Conservation (phyloP, 129 eudicot genomes). For the Escallonia herrerae region DNA sequence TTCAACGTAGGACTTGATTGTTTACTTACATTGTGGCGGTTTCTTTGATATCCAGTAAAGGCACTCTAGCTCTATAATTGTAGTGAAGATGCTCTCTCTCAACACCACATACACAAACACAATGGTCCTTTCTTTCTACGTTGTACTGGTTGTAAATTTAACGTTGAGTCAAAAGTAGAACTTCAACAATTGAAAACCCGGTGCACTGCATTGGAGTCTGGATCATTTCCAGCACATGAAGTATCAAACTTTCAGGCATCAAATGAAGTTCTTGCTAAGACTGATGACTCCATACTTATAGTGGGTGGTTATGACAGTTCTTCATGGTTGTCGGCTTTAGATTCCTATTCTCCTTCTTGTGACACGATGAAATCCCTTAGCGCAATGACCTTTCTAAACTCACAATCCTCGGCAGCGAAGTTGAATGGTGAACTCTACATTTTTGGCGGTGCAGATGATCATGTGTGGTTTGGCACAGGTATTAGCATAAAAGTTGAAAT, state of each 20-base stretch:
- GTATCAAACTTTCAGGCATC: conserved; percentile 11
- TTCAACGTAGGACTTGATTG: background rate
- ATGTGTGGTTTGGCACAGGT: conserved; percentile 52
- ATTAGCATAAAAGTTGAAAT: conserved; percentile 1
- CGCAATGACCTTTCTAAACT: conserved; percentile 40
- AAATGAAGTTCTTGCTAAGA: conserved; percentile 1
- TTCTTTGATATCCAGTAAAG: background rate
- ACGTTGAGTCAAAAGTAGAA: conserved; percentile 40
- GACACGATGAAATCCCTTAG: conserved; percentile 37
- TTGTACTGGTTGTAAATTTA: background rate
- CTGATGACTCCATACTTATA: conserved; percentile 28
- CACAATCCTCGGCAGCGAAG: conserved; percentile 46
- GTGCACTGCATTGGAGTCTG: conserved; percentile 13
- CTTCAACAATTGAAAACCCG: conserved; percentile 26
- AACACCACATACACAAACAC: too few relatives aligned
- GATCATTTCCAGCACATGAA: conserved; percentile 13
- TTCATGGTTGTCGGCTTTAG: conserved; percentile 49
- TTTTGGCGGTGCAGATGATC: conserved; percentile 45
- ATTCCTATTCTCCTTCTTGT: conserved; percentile 33
- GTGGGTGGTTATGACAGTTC: conserved; percentile 69
- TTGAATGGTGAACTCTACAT: conserved; percentile 47
- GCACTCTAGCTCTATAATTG: too few relatives aligned
- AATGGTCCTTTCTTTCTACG: background rate
- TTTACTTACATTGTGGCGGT: background rate
- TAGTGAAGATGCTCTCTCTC: too few relatives aligned